Evolutionary conservation across 2,329 filamentous ascomycete genomes (phyloP).

Genomic region (Pezicula carpinea): DNA sequence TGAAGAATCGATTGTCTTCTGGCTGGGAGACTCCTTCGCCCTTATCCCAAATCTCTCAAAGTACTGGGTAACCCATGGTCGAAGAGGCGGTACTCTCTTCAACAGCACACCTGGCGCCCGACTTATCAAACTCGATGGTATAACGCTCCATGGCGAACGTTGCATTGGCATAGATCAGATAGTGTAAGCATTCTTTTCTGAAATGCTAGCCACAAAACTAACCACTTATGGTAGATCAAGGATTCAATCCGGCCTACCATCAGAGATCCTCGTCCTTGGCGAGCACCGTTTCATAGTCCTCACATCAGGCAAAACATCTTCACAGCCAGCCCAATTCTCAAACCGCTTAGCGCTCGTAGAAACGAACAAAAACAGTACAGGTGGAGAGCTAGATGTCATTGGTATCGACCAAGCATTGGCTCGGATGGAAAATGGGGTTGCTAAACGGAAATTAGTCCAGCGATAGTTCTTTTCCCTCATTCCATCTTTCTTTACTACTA

Average conservation of each 20-base stretch:
- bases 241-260: slow-evolving; percentile 9
- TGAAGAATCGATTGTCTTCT: slow-evolving; percentile 29
- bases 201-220: too few relatives aligned
- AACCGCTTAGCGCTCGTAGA: slow-evolving; percentile 16
- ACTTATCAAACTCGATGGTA: slow-evolving; percentile 23
- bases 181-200: not conserved
- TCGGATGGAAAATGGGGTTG: slow-evolving; percentile 39
- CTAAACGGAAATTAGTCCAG: slow-evolving; percentile 16
- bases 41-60: slow-evolving; percentile 27
- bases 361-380: slow-evolving; percentile 11
- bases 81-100: slow-evolving; percentile 22
- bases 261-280: slow-evolving; percentile 26
- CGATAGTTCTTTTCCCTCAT: not conserved
- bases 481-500: not conserved
- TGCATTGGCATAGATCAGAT: slow-evolving; percentile 27
- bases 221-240: slow-evolving; percentile 1
- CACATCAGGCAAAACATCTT: slow-evolving; percentile 10
- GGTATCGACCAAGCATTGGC: slow-evolving; percentile 59
- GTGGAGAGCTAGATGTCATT: slow-evolving; percentile 51
- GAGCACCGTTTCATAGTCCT: slow-evolving; percentile 28
- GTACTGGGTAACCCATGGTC: slow-evolving; percentile 25
- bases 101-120: slow-evolving; percentile 16
- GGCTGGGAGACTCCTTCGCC: slow-evolving; percentile 27
- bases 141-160: slow-evolving; percentile 28
- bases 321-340: slow-evolving; percentile 3